Base-by-base conservation (phyloP, 108 stramenopile species). In the Schizochytrium sp. region DNA sequence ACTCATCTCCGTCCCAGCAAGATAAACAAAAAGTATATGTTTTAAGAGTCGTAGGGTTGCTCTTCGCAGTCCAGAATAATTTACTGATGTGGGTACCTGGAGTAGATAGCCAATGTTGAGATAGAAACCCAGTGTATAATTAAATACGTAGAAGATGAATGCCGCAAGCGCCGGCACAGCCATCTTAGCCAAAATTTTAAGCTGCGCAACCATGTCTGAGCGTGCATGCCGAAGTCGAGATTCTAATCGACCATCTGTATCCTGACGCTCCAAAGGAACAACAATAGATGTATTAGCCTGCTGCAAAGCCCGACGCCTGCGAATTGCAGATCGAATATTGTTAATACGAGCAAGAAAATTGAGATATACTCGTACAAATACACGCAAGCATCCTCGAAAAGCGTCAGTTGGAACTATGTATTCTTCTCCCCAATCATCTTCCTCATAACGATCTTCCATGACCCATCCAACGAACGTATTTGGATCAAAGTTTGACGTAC, bases 81-180 rank as follows among this genome's bases (percentile, higher is more conserved):
- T 69, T 44, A 69, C 64, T 44, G 64, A 69, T 15, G 64, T 69
- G 2, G 64, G 64, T 5, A 69, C 64, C 19, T 44, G 64, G 42
- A 69, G 28, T 44, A 69, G 64, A 44, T 69, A 69, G 3, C 44
- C 28, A 38, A 69, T 69, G 64, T 69, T 69, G 42, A 69, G 64
- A 38, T 69, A 69, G 15, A 69, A 69, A 8, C 64, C 64, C 10
- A 69, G 64, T 44, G 64, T 69, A 15, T 69, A 69, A 15, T 69
- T 69, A 8, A 69, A 44, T 44, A 69, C 64, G 15, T 13, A 69
- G 28, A 69, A 69, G 5, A 69, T 8, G 2, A 69, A 69, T 8
- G 64, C 64, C 42, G 64, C 64, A 15, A 69, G 64, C 0, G 64
- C 64, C 12, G 64, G 64, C 42, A 69, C 64, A 44, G 12, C 64